Evolutionary conservation across 768 basidiomycete genomes (phyloP).

Genomic region (Lanmaoa pseudosensibilis): DNA sequence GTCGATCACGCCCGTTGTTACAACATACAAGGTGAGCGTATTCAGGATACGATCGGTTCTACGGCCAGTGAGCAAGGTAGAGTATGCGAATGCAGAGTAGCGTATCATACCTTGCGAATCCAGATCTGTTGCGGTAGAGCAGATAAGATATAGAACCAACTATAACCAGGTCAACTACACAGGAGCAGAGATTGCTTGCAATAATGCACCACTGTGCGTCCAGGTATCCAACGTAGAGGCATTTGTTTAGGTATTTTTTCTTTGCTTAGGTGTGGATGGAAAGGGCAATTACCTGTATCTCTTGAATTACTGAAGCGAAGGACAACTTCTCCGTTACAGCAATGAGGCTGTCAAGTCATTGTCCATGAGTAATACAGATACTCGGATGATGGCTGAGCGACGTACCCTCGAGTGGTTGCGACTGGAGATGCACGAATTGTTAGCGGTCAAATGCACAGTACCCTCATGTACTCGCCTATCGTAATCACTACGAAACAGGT

Average conservation of each 20-base stretch:
- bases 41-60: background rate
- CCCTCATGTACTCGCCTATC: background rate
- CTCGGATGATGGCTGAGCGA: background rate
- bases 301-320: background rate
- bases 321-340: background rate
- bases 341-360: background rate
- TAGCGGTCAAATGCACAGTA: background rate
- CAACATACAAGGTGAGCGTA: background rate
- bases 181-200: background rate
- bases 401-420: background rate
- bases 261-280: background rate
- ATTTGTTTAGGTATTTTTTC: background rate
- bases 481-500: background rate
- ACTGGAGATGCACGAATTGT: background rate
- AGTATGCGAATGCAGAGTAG: background rate
- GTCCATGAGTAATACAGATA: background rate
- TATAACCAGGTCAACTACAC: background rate
- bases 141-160: background rate
- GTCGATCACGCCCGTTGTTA: background rate
- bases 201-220: background rate
- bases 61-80: background rate
- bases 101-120: background rate
- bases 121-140: background rate
- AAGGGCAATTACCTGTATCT: background rate
- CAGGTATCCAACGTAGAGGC: background rate